These are phyloP conservation scores for Clitopilus passeckerianus DNA, from an alignment of 768 basidiomycete genomes.

Conservation along the genomic window DNA sequence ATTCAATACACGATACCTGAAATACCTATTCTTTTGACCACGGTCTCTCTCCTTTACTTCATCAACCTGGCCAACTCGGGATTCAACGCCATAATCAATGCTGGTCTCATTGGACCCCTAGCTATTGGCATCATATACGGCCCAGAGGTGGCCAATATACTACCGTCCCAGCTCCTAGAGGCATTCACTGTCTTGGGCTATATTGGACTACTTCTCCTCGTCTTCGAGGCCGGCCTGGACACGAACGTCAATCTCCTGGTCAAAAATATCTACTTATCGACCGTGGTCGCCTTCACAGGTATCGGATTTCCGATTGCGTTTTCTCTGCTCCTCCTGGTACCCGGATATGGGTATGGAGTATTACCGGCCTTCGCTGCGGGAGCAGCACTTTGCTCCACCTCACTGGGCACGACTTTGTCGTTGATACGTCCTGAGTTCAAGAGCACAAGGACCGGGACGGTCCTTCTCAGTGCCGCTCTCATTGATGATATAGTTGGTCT, in stretches of 20 bases:
- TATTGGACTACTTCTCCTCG: conserved; percentile 44
- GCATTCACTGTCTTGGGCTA: conserved; percentile 40
- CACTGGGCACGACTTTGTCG: conserved; percentile 63
- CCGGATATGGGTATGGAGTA: conserved; percentile 32
- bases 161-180: conserved; percentile 31
- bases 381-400: conserved; percentile 57
- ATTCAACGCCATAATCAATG: conserved; percentile 34
- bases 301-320: conserved; percentile 45
- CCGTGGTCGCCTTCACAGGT: conserved; percentile 45
- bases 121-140: conserved; percentile 53
- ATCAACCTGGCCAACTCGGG: conserved; percentile 42
- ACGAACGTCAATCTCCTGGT: conserved; percentile 42
- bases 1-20: conserved; percentile 11
- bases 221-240: conserved; percentile 56
- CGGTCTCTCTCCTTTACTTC: conserved; percentile 51
- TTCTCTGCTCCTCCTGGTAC: conserved; percentile 37
- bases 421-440: conserved; percentile 46
- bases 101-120: conserved; percentile 47
- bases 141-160: conserved; percentile 39
- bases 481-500: conserved; percentile 64
- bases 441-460: conserved; percentile 46
- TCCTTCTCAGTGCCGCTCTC: conserved; percentile 57
- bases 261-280: conserved; percentile 41
- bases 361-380: conserved; percentile 58
- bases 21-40: conserved; percentile 35